These are phyloP conservation scores for Globisporangium yorkense DNA, from an alignment of 352 stramenopile species.

Conservation along the genomic window DNA sequence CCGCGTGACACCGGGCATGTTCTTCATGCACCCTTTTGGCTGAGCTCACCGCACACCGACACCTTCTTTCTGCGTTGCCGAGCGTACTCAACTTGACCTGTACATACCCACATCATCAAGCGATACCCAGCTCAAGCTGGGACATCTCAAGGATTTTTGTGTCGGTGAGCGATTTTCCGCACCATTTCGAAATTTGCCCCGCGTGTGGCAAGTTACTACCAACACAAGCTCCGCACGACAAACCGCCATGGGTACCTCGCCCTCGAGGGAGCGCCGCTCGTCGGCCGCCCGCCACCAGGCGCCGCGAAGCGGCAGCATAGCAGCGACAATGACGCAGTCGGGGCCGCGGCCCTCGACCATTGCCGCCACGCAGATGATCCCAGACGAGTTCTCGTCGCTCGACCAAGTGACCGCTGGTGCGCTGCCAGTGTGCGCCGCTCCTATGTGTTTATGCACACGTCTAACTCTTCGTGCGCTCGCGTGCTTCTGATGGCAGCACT, in stretches of 20 bases:
- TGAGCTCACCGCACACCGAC: not conserved
- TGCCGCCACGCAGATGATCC: constrained; percentile 40
- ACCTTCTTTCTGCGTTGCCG: no score
- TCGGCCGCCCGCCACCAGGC: not conserved
- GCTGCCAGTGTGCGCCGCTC: not conserved
- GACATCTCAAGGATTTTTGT: no score
- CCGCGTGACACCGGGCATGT: no score
- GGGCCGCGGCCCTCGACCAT: constrained; percentile 25
- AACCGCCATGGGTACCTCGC: not conserved
- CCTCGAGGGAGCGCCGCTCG: not conserved
- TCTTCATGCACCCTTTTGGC: no score
- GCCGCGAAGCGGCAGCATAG: not conserved
- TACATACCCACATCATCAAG: no score
- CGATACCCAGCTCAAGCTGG: no score
- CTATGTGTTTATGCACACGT: no score
- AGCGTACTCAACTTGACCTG: no score
- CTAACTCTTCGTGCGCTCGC: not conserved
- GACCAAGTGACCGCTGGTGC: constrained; percentile 50
- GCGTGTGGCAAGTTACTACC: not conserved
- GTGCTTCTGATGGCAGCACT: constrained; percentile 27
- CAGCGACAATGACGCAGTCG: constrained; percentile 29
- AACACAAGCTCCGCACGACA: not conserved
- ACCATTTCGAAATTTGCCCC: not conserved
- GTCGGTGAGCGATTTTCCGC: no score
- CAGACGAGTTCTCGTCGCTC: constrained; percentile 65